Percentiles rank a stretch among this genome's conserved stretches.
Evolutionary conservation across 179 eudicot genomes (phyloP).

Genomic region (Beta lomatogona): DNA sequence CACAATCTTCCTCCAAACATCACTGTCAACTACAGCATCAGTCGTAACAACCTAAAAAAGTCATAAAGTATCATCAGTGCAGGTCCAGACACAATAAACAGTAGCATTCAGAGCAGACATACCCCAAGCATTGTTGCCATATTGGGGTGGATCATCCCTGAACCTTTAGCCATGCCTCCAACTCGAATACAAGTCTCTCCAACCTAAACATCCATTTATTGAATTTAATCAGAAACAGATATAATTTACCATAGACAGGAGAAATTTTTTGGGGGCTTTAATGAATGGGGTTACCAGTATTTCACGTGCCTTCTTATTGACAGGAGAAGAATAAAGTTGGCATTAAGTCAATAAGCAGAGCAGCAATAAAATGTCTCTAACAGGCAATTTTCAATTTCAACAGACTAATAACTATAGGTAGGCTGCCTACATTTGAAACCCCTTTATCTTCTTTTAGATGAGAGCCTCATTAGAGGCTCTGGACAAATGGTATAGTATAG

Average conservation of each 20-base stretch:
- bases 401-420: no score
- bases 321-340: neutral
- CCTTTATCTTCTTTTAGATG: no score
- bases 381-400: no score
- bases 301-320: neutral
- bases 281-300: neutral
- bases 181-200: slow-evolving; percentile 68
- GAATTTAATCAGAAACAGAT: slow-evolving; percentile 1
- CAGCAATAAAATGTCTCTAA: no score
- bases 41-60: slow-evolving; percentile 84
- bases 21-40: slow-evolving; percentile 77
- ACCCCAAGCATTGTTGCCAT: slow-evolving; percentile 99
- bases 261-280: neutral
- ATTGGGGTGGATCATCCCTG: slow-evolving; percentile 99
- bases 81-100: slow-evolving; percentile 7
- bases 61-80: slow-evolving; percentile 8
- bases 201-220: slow-evolving; percentile 43
- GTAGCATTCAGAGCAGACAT: slow-evolving; percentile 36
- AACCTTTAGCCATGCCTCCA: slow-evolving; percentile 99
- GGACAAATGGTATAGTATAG: no score
- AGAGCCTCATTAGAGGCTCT: no score
- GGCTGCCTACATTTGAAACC: no score
- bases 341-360: neutral
- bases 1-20: slow-evolving; percentile 94
- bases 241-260: neutral